Conservation (phyloP, 2,329 filamentous ascomycete species). For the Fusarium sp. region DNA sequence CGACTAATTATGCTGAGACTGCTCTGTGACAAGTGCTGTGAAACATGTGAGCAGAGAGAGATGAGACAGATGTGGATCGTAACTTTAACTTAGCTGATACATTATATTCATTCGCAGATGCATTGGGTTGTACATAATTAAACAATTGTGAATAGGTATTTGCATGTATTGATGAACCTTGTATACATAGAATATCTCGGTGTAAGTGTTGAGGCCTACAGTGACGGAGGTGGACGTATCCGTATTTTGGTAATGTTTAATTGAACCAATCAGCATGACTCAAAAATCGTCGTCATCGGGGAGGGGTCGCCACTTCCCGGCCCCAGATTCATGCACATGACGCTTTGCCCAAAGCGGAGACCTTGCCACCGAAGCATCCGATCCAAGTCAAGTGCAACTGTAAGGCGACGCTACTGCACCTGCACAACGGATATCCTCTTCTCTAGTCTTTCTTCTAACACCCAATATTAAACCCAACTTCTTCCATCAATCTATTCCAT, state of each 20-base stretch:
- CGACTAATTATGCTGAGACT: constrained; percentile 20
- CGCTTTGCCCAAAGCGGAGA: constrained; percentile 31
- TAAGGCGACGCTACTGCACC: constrained; percentile 22
- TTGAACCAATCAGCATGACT: constrained; percentile 11
- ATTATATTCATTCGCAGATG: background rate
- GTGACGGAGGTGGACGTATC: background rate
- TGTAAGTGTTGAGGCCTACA: too few species aligned
- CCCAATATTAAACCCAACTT: background rate
- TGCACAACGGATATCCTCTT: background rate
- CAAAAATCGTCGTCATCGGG: constrained; percentile 25
- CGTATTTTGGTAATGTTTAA: background rate
- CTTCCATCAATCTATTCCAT: background rate
- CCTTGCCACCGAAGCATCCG: constrained; percentile 41
- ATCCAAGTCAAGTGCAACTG: constrained; percentile 19
- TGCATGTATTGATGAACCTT: background rate
- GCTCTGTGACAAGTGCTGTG: constrained; percentile 5
- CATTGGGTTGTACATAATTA: background rate
- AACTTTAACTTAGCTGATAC: background rate
- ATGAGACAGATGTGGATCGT: constrained; percentile 17
- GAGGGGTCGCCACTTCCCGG: constrained; percentile 19
- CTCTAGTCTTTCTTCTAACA: constrained; percentile 10
- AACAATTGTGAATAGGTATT: background rate
- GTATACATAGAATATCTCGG: background rate
- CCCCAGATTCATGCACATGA: constrained; percentile 28
- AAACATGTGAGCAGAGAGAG: background rate